Base-by-base conservation (phyloP, 768 basidiomycete genomes). In the Hericium rajendrae region DNA sequence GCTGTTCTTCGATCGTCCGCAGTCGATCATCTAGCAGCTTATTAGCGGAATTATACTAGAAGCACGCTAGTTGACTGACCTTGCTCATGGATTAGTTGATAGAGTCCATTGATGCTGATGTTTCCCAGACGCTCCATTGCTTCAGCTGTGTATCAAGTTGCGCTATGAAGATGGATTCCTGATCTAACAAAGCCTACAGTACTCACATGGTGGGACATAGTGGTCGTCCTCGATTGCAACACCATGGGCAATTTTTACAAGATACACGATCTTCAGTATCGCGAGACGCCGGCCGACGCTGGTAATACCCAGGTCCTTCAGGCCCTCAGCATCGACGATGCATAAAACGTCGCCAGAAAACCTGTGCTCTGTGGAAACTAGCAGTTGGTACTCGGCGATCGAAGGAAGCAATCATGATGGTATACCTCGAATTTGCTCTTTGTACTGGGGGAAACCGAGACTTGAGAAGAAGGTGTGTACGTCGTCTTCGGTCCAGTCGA, bases 231-330 rank as follows among this genome's bases (percentile, higher is more conserved):
- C 90, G 62, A 94, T 83, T 39, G 88, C 83, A 53, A 99, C 76
- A 60, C 83, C 84, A 66, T 94, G 80, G 1, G 83, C 83, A 53
- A 94, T 72, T 76, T 99, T 99, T 65, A 91, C 75, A 54, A 83
- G 83, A 73, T 97, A 98, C 57, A 97, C 84, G 51, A 88, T 86
- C 71, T 93, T 94, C 68, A 98, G 84, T 60, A 98, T 92, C 48
- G 89, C 78, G 38, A 99, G 73, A 56, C 97, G 78, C 71, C 97
- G 94, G 20, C 97, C 97, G 61, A 98, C 82, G 38, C 88, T 91
- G 18, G 81, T 68, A 48, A 99, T 80, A 6, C 97, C 97, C 57
- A 98, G 74, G 41, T 88, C 85, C 70, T 88, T 91, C 62, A 99
- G 80, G 1, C 82, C 72, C 24, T 94, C 89, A n/a, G 84, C 78